Evolutionary conservation across 1,139 yeast genomes (phyloP).

Genomic region (Spencermartinsiella ligniputridi): DNA sequence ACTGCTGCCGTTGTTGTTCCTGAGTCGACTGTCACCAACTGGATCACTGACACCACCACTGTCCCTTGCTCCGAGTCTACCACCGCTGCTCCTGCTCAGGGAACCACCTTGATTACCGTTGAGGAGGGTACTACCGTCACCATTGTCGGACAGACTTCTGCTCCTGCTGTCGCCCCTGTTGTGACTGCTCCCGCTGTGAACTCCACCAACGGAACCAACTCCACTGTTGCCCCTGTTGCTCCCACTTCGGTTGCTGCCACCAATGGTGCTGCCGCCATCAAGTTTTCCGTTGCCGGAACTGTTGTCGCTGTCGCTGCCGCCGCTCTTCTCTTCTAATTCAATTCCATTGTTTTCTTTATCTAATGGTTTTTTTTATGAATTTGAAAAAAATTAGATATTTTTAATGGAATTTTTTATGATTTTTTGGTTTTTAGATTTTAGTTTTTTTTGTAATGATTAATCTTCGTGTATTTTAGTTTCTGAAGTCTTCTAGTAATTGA

Average conservation of each 20-base stretch:
- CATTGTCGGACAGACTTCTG: conserved; percentile 17
- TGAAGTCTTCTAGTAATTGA: background rate
- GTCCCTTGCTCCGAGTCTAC: conserved; percentile 9
- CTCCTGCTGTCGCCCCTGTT: conserved; percentile 22
- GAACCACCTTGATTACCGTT: conserved; percentile 29
- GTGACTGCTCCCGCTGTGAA: conserved; percentile 18
- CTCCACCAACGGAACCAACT: conserved; percentile 6
- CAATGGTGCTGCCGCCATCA: conserved; percentile 20
- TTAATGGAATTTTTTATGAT: background rate
- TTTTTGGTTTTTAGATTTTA: background rate
- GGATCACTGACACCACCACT: conserved; percentile 4
- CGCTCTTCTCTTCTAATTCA: conserved; percentile 7
- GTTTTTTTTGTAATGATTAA: conserved; percentile 1
- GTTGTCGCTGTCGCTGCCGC: conserved; percentile 19
- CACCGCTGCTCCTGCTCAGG: conserved; percentile 14
- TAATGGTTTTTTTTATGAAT: background rate
- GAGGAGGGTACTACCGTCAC: conserved; percentile 29
- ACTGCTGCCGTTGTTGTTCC: conserved; percentile 10
- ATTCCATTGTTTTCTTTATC: background rate
- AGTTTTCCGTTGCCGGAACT: conserved; percentile 22
- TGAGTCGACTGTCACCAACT: conserved; percentile 7
- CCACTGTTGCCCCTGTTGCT: conserved; percentile 13
- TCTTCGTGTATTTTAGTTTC: background rate
- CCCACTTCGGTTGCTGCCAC: conserved; percentile 21
- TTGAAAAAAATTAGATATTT: background rate